Percentiles rank a stretch among this genome's conserved stretches.
Conservation (phyloP, 2,329 filamentous ascomycete species). For the Metarhizium sp. region DNA sequence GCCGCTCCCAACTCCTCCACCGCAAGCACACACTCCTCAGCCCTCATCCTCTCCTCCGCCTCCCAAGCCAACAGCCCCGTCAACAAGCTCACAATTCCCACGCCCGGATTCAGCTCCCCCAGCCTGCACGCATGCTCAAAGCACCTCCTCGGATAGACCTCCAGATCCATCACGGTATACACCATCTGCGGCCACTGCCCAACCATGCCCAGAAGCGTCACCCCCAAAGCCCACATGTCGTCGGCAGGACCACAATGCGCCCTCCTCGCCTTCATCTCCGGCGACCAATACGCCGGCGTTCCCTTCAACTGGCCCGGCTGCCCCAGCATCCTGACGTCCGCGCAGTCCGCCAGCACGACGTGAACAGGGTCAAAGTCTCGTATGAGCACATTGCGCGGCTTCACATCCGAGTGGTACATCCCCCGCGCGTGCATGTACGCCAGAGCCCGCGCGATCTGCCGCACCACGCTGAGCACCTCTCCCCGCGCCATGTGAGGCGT, state of each 20-base stretch:
- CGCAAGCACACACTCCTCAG: constrained; percentile 11
- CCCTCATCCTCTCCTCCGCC: constrained; percentile 9
- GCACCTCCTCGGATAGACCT: constrained; percentile 16
- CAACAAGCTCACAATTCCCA: constrained; percentile 13
- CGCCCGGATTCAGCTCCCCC: constrained; percentile 13
- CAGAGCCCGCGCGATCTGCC: constrained; percentile 16
- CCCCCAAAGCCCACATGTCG: constrained; percentile 25
- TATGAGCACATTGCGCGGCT: constrained; percentile 22
- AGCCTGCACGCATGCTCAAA: constrained; percentile 14
- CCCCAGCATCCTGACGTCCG: constrained; percentile 15
- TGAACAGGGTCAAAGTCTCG: constrained; percentile 17
- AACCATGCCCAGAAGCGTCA: constrained; percentile 21
- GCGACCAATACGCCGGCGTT: constrained; percentile 21
- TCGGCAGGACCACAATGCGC: constrained; percentile 16
- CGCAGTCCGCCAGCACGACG: constrained; percentile 22
- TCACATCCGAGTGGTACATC: constrained; percentile 21
- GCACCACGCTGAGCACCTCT: constrained; percentile 12
- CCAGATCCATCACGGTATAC: constrained; percentile 8
- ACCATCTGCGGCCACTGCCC: constrained; percentile 16
- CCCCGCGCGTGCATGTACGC: constrained; percentile 16
- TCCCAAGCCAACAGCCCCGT: constrained; percentile 14
- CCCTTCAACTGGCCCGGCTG: constrained; percentile 10
- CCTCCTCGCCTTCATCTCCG: constrained; percentile 14
- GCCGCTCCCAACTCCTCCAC: constrained; percentile 3
- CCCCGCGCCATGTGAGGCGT: constrained; percentile 9